phyloP scores from a whole-genome alignment of 176 grass and related monocot species.

The Rhipidocladum racemiflorum region DNA sequence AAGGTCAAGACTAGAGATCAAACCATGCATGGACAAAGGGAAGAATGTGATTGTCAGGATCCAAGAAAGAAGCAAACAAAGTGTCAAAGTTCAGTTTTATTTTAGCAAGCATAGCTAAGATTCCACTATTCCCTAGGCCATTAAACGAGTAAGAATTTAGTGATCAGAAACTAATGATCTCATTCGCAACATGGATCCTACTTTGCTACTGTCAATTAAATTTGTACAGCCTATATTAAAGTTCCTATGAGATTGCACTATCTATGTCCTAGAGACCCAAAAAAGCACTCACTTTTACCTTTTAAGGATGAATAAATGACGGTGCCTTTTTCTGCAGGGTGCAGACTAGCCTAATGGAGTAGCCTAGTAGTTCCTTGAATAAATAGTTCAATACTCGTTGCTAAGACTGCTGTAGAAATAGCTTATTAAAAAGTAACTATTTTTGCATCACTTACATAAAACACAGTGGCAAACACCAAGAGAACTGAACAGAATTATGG shows the following conservation, averaged over 20 bases:
- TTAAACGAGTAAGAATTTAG: background rate
- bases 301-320: conserved; percentile 7
- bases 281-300: conserved; percentile 1
- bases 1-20: conserved; percentile 17
- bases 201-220: conserved; percentile 12
- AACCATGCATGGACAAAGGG: conserved; percentile 21
- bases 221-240: conserved; percentile 14
- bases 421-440: background rate
- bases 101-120: conserved; percentile 20
- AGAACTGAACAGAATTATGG: background rate
- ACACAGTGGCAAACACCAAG: background rate
- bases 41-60: conserved; percentile 20
- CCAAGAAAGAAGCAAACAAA: conserved; percentile 31
- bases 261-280: background rate
- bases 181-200: background rate
- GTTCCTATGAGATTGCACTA: background rate
- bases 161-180: background rate
- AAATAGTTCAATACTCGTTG: background rate
- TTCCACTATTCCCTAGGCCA: conserved; percentile 7
- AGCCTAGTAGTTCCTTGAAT: background rate
- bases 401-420: background rate
- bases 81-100: conserved; percentile 14
- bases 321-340: background rate
- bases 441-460: background rate
- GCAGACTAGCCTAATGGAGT: conserved; percentile 9